phyloP scores from a whole-genome alignment of 2,329 filamentous ascomycete species.

The Nemania diffusa region DNA sequence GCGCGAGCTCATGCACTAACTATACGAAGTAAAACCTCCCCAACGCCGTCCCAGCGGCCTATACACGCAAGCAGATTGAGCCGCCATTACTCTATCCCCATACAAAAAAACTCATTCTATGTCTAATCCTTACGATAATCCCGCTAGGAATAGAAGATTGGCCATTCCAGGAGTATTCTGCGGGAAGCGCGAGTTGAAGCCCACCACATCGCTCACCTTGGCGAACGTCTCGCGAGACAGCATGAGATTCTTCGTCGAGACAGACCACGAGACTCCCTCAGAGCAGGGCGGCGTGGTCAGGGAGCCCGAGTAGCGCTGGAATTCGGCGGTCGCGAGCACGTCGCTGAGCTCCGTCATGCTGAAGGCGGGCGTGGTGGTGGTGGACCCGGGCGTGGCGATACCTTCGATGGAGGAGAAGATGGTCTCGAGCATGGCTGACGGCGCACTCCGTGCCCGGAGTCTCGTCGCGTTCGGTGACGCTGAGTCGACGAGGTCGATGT shows the following conservation, averaged over 20 bases:
- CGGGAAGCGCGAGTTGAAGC: slow-evolving; percentile 60
- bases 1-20: not conserved
- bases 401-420: slow-evolving; percentile 56
- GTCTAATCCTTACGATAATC: not conserved
- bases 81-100: not conserved
- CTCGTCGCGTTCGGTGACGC: slow-evolving; percentile 52
- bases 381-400: slow-evolving; percentile 57
- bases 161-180: slow-evolving; percentile 55
- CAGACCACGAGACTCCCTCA: slow-evolving; percentile 60
- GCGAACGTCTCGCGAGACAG: slow-evolving; percentile 53
- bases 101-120: not conserved
- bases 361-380: slow-evolving; percentile 54
- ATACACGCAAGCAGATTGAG: not conserved
- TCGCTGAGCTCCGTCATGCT: slow-evolving; percentile 57
- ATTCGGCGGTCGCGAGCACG: slow-evolving; percentile 50
- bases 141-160: slow-evolving; percentile 49
- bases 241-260: slow-evolving; percentile 55
- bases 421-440: slow-evolving; percentile 58
- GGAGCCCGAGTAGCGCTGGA: slow-evolving; percentile 59
- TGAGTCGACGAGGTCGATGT: slow-evolving; percentile 54
- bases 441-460: slow-evolving; percentile 50
- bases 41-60: not conserved
- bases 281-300: slow-evolving; percentile 62
- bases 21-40: not conserved
- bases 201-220: slow-evolving; percentile 56